Base-by-base conservation (phyloP, 352 stramenopile genomes). In the Globisporangium mamillatum region DNA sequence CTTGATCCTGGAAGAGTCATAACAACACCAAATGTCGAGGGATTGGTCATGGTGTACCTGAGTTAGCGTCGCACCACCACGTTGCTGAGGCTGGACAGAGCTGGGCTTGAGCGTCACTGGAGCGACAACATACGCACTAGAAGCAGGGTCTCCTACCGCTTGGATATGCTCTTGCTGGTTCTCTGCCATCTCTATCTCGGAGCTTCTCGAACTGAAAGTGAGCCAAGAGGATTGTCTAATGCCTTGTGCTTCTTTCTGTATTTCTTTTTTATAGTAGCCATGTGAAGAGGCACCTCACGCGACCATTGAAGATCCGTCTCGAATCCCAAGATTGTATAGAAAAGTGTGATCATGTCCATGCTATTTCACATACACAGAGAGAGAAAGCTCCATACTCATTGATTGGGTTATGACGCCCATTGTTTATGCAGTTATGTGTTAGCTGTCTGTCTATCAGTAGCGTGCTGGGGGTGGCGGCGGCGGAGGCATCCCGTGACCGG, bases 41-140 rank as follows among this genome's bases (percentile, higher is more conserved):
- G 4, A n/a, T 0, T 48, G 12, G n/a, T 14, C n/a, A 25, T 20
- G 48, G 68, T 20, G 44, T 8, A 76, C 79, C 78, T 85, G 78
- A 16, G 78, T 85, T 52, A 90, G 66, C n/a, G 82, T 84, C 7
- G 82, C 77, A 27, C 82, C 82, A 55, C 82, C 82, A 1, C 82
- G 76, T 14, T 71, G 59, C 7, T 66, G 44, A 1, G 81, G 81
- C 22, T 60, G 27, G 9, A 69, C 18, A 1, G 67, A 74, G 27
- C 58, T 59, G 4, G 41, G 48, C 5, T 48, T 52, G 14, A 68
- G 57, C 22, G n/a, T 36, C 3, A 77, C 20, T 16, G 24, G 9
- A 1, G 38, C 32, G 20, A 77, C n/a, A 1, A 29, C 52, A 29
- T 38, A 69, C 38, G 63, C 12, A 7, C 29, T 24, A 3, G 20